Conservation (phyloP, 1,139 yeast genomes). For the Debaryomyces udenii region DNA sequence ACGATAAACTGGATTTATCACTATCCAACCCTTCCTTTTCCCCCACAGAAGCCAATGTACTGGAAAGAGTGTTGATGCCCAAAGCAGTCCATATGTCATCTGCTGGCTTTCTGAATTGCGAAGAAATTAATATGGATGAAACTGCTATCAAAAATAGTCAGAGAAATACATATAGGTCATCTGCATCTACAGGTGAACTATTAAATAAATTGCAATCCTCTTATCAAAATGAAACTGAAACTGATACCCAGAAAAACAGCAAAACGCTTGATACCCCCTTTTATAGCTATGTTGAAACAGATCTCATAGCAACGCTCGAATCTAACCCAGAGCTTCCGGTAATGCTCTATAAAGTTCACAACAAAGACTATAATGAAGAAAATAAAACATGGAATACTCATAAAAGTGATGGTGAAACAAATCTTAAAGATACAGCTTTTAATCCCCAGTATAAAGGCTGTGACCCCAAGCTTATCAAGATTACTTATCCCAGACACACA, state of each 20-base stretch:
- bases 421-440: background rate
- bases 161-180: slow-evolving; percentile 14
- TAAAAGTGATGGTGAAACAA: background rate
- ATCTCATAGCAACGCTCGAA: slow-evolving; percentile 34
- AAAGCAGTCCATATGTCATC: too few species aligned
- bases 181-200: slow-evolving; percentile 43
- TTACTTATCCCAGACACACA: background rate
- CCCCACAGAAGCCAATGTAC: slow-evolving; percentile 4
- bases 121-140: slow-evolving; percentile 11
- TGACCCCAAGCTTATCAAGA: background rate
- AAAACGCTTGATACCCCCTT: background rate
- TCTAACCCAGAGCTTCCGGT: slow-evolving; percentile 31
- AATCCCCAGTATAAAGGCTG: background rate
- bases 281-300: background rate
- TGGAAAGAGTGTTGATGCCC: slow-evolving; percentile 9
- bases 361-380: slow-evolving; percentile 10
- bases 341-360: slow-evolving; percentile 35
- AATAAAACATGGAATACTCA: background rate
- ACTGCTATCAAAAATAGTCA: slow-evolving; percentile 7
- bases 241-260: slow-evolving; percentile 9
- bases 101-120: too few species aligned
- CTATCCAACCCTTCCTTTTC: background rate
- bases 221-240: slow-evolving; percentile 10
- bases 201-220: slow-evolving; percentile 30
- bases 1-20: background rate